Evolutionary conservation across 73 alveolate genomes (phyloP).

Genomic region (Uronychia binucleata): DNA sequence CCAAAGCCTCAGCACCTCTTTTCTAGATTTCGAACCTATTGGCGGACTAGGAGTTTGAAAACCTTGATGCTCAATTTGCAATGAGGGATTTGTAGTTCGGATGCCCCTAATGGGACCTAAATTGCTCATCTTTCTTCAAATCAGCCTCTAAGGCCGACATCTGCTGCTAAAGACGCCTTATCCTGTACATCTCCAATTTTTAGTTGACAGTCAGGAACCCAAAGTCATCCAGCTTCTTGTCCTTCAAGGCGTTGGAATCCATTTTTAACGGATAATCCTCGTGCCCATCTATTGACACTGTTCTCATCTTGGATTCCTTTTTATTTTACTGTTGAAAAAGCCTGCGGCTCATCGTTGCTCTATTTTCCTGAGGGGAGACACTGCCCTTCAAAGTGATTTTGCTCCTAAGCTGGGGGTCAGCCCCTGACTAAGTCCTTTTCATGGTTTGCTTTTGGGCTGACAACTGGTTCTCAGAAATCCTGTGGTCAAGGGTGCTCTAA

Average conservation of each 20-base stretch:
- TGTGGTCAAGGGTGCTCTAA: not conserved
- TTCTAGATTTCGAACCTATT: not conserved
- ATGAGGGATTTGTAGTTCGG: not conserved
- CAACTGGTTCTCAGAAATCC: not conserved
- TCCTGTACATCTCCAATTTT: not conserved
- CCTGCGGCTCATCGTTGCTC: not conserved
- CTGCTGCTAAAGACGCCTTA: not conserved
- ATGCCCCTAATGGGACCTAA: not conserved
- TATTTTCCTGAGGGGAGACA: not conserved
- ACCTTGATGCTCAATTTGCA: not conserved
- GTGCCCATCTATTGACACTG: not conserved
- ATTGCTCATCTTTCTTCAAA: not conserved
- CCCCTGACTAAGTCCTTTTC: not conserved
- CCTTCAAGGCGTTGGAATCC: not conserved
- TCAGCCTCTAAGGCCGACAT: not conserved
- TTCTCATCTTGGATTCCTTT: not conserved
- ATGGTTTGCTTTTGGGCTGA: not conserved
- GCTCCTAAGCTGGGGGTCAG: not conserved
- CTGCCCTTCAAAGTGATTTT: no score
- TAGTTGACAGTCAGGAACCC: not conserved
- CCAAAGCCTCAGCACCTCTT: not conserved
- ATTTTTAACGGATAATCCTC: not conserved
- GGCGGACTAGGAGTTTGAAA: not conserved
- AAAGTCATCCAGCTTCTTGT: not conserved
- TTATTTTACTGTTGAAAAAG: not conserved